These are phyloP conservation scores for Podospora bellae-mahoneyi DNA, from an alignment of 495 filamentous ascomycete species.

Conservation along the genomic window DNA sequence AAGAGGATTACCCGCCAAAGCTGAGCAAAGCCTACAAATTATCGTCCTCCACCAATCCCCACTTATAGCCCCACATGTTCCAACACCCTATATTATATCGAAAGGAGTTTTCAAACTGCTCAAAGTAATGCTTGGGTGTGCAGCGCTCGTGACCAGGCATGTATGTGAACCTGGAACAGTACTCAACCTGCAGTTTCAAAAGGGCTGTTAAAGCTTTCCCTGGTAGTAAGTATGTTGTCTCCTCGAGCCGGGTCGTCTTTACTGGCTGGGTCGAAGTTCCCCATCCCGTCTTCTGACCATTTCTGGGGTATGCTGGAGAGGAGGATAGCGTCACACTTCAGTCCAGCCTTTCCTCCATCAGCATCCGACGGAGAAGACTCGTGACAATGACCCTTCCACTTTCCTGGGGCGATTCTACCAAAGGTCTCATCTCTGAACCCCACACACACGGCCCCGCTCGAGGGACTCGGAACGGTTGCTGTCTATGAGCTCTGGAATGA, in stretches of 20 bases:
- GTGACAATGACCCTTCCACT: not conserved
- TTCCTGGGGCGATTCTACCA: not conserved
- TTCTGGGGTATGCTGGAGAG: not conserved
- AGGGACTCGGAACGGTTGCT: not conserved
- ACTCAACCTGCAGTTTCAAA: not conserved
- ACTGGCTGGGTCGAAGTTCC: not conserved
- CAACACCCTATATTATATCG: not conserved
- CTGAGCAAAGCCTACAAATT: no score
- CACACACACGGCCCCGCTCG: not conserved
- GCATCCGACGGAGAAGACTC: not conserved
- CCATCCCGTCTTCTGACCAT: not conserved
- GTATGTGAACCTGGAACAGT: not conserved
- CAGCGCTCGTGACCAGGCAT: not conserved
- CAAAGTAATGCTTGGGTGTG: not conserved
- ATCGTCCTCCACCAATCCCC: no score
- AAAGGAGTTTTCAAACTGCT: not conserved
- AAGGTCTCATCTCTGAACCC: not conserved
- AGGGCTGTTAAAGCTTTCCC: not conserved
- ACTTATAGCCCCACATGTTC: not conserved
- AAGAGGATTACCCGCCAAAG: no score
- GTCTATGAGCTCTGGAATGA: not conserved
- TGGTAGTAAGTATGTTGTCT: not conserved
- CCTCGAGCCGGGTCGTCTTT: no score
- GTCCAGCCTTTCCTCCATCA: not conserved
- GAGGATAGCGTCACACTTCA: not conserved